Evolutionary conservation across 495 filamentous ascomycete genomes (phyloP), one percentile per base, ranked within the genome.

Genomic region (Penicillium pancosmium): DNA sequence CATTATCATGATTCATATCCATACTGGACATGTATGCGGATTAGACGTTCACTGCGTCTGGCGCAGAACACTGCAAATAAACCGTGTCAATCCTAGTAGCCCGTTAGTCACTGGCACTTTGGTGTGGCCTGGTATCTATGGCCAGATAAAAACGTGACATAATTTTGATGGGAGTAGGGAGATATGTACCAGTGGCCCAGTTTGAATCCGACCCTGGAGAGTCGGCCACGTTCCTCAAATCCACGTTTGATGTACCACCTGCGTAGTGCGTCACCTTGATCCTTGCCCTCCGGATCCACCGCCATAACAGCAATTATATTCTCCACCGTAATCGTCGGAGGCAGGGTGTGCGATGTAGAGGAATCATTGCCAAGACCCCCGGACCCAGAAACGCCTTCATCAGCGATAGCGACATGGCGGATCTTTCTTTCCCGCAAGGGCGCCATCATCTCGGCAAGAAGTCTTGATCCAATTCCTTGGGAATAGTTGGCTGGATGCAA

Each of bases 271-370:
- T 72, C 69, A 0, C 69, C 69, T 2, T 55, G 53, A 11, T 63
- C 53, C 33, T 50, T 57, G 4, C 54, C 60, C 2, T 71, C 58
- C 9, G 69, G 63, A 56, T 71, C 65, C 33, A 74, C 60, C 0
- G 73, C 58, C 54, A 73, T 65, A 8, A 65, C 50, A 0, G 70
- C 70, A 47, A 76, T 43, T 10, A 74, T 50, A 52, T 71, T 71
- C 19, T 55, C 36, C 6, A 75, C 63, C 0, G 36, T 49, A 0
- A 34, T 9, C 49, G 16, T 44, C 33, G 12, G 41, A 48, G 34
- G 34, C 38, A 54, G n/a, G 34, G 34, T 38, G 46, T 12, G 41
- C 41, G 18, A 46, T 21, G 5, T 31, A 31, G 41, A 19, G 36
- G 9, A n/a, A 38, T 62, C 58, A 19, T 53, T 7, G 27, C 27